Evolutionary conservation across 1,284 basidiomycete genomes (phyloP).

Genomic region (Cutaneotrichosporon sp.): DNA sequence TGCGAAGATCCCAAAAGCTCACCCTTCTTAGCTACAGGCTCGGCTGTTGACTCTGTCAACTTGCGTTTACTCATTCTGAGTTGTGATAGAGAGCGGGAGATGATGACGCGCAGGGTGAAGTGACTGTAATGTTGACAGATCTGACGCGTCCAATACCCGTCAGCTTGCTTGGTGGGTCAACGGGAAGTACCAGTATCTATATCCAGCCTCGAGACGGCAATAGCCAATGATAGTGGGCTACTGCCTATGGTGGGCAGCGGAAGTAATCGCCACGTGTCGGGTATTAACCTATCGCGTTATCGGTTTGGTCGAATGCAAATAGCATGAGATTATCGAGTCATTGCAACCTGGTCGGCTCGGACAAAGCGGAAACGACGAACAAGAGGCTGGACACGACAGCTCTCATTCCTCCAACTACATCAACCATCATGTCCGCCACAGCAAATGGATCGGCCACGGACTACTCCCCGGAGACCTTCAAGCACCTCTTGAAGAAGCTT

Average conservation of each 20-base stretch:
- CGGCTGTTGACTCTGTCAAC: slow-evolving; percentile 1
- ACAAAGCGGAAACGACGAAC: background rate
- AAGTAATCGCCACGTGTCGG: slow-evolving; percentile 1
- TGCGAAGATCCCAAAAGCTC: background rate
- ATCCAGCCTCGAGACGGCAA: background rate
- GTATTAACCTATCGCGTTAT: slow-evolving; percentile 9
- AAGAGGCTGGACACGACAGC: background rate
- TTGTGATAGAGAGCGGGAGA: background rate
- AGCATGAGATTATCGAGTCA: background rate
- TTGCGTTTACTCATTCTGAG: slow-evolving; percentile 10
- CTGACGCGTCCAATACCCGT: background rate
- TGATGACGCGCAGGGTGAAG: background rate
- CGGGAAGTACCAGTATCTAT: background rate
- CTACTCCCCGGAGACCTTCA: slow-evolving; percentile 65
- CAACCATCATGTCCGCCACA: slow-evolving; percentile 10
- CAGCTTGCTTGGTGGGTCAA: background rate
- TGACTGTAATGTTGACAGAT: background rate
- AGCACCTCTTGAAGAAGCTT: slow-evolving; percentile 69
- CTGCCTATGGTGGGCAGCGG: background rate
- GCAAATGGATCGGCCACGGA: slow-evolving; percentile 14
- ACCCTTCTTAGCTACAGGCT: slow-evolving; percentile 23
- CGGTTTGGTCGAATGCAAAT: background rate
- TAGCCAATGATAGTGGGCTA: background rate
- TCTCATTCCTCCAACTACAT: background rate
- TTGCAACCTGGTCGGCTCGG: background rate